Evolutionary conservation across 2,329 filamentous ascomycete genomes (phyloP).

Genomic region (Penicillium rolfsii): DNA sequence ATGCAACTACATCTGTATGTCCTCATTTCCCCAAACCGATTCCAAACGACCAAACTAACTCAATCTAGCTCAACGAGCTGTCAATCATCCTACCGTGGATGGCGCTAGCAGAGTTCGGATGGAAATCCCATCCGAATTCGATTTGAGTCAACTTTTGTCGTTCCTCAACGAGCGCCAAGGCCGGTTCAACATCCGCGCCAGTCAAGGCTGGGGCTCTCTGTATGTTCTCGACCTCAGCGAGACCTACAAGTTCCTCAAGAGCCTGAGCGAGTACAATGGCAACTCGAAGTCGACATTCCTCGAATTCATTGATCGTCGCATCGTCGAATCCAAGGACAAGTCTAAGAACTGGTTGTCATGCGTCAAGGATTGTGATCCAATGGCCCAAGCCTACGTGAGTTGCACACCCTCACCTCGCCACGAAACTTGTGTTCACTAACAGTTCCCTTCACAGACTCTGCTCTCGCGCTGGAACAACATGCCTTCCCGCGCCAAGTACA

Average conservation of each 20-base stretch:
- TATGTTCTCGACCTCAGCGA: slow-evolving; percentile 49
- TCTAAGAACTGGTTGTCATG: slow-evolving; percentile 50
- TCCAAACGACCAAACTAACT: slow-evolving; percentile 22
- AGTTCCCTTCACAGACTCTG: slow-evolving; percentile 36
- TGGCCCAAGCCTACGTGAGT: slow-evolving; percentile 47
- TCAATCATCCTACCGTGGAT: slow-evolving; percentile 47
- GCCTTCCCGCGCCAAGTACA: slow-evolving; percentile 51
- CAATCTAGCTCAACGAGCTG: slow-evolving; percentile 46
- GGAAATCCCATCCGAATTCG: slow-evolving; percentile 46
- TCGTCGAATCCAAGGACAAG: slow-evolving; percentile 50
- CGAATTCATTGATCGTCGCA: slow-evolving; percentile 50
- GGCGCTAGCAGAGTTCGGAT: slow-evolving; percentile 42
- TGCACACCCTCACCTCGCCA: neutral
- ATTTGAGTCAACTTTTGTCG: slow-evolving; percentile 43
- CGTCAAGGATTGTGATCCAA: slow-evolving; percentile 46
- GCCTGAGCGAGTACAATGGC: slow-evolving; percentile 43
- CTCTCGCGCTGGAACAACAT: slow-evolving; percentile 52
- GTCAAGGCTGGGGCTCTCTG: slow-evolving; percentile 46
- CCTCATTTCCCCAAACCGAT: neutral
- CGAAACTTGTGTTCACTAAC: neutral
- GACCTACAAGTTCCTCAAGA: slow-evolving; percentile 46
- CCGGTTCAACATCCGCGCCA: slow-evolving; percentile 50
- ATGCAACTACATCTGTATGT: slow-evolving; percentile 52
- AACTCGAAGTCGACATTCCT: slow-evolving; percentile 45
- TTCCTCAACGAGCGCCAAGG: slow-evolving; percentile 45